Conservation (phyloP, 1,284 basidiomycete genomes). For the Ustilago crameri region DNA sequence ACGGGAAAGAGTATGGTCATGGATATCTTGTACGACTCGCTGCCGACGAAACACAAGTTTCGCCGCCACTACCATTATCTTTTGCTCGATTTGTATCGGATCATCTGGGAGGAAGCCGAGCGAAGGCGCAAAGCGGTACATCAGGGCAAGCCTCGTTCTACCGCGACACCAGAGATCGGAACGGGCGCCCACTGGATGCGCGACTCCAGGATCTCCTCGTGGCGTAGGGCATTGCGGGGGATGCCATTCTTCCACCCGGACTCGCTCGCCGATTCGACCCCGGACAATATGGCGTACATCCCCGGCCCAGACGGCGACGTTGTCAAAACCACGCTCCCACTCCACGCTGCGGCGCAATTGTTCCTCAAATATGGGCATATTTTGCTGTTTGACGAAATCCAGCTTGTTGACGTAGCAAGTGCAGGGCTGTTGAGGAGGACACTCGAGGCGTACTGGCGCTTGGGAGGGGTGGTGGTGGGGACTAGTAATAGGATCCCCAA, state of each 20-base stretch:
- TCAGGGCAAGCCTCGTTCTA: constrained; percentile 46
- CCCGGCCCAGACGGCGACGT: constrained; percentile 50
- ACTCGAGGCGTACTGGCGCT: constrained; percentile 79
- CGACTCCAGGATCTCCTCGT: constrained; percentile 31
- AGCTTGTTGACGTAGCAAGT: constrained; percentile 78
- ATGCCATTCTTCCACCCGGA: constrained; percentile 61
- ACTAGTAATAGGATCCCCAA: constrained; percentile 76
- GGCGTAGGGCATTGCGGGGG: constrained; percentile 40
- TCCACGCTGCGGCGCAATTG: constrained; percentile 71
- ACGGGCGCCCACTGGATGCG: constrained; percentile 69
- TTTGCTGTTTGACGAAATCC: constrained; percentile 78
- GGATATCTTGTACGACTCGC: constrained; percentile 75
- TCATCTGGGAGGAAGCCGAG: constrained; percentile 74
- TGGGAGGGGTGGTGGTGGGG: constrained; percentile 77
- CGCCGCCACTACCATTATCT: constrained; percentile 78
- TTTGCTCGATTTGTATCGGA: constrained; percentile 77
- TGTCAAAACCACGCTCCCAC: constrained; percentile 67
- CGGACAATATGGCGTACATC: constrained; percentile 23
- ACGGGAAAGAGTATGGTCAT: constrained; percentile 75
- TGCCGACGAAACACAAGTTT: constrained; percentile 75
- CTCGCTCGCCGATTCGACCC: constrained; percentile 26
- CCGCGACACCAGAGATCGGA: constrained; percentile 38
- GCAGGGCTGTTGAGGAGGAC: constrained; percentile 77
- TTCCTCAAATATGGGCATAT: constrained; percentile 74
- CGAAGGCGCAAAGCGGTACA: constrained; percentile 67